Evolutionary conservation across 306 rosid species (phyloP), one percentile per base, ranked within the genome.

Genomic region (Ormosia emarginata): DNA sequence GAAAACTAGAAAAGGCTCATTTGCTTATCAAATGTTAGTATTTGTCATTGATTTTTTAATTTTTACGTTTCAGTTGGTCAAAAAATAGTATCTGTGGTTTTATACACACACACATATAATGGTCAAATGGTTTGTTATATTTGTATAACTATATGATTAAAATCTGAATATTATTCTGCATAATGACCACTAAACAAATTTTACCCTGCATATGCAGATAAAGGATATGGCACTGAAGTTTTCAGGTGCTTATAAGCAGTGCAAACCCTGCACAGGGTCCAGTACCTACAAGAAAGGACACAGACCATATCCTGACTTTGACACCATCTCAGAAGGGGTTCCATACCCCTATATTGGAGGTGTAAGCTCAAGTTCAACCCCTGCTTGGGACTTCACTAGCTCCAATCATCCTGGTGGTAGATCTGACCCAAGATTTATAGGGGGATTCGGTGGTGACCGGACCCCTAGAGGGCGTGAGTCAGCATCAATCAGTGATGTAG

Each of bases 151-250:
- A 8, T 8, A 57, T 18, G 40, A 78, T 32, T 39, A 53, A 37
- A 73, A 24, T 24, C 24, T 24, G 55, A 49, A 49, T 14, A 11
- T 49, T 12, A 49, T 49, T 13, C 4, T 49, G 55, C 55, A 13
- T 49, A 13, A 3, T 49, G 55, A 13, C 6, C 55, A 49, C 55
- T 49, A 49, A 49, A 4, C 55, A 12, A 49, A 8, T 67, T 67
- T 73, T 3, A 13, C 59, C 11, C 3, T 57, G 40, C 29, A 49
- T 73, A 67, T 73, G 85, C 91, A 96, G 99, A 86, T 96, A 40
- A 96, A 93, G 84, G 99, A 93, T 64, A 90, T 95, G 88, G 98
- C 94, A 24, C 81, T 96, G 81, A 94, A 94, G 88, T 84, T 94
- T 58, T 86, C 97, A 8, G 94, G 98, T 8, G 91, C 92, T 13